These are phyloP conservation scores for Amphicarpaea edgeworthii DNA, from an alignment of 306 rosid genomes.

Conservation along the genomic window DNA sequence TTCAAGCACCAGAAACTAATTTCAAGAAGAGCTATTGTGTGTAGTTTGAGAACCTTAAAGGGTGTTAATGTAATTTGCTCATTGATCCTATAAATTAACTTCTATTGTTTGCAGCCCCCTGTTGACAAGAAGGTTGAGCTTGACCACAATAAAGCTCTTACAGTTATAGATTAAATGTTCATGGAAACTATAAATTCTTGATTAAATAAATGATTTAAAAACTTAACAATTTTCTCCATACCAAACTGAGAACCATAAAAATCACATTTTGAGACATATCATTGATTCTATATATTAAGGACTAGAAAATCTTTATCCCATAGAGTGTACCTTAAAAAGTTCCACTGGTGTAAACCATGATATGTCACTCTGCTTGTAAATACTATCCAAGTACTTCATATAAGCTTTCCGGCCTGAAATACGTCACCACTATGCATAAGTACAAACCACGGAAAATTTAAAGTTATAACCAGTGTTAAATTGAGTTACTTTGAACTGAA, in stretches of 20 bases:
- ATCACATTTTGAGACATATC: conserved; percentile 19
- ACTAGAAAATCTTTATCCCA: conserved; percentile 23
- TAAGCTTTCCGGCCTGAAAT: conserved; percentile 87
- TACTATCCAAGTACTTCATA: conserved; percentile 76
- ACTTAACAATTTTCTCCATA: neutral
- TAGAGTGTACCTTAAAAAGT: conserved; percentile 75
- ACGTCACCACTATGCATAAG: conserved; percentile 39
- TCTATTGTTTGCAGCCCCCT: conserved; percentile 21
- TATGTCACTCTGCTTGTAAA: conserved; percentile 79
- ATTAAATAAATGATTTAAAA: neutral
- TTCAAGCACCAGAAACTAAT: conserved; percentile 5
- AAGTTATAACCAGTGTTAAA: neutral
- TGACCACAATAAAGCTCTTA: conserved; percentile 28
- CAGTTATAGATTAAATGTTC: conserved; percentile 19
- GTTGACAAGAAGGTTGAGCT: conserved; percentile 23
- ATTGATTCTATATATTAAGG: neutral
- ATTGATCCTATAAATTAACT: conserved; percentile 32
- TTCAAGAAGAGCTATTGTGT: too few species aligned
- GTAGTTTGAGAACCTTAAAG: too few species aligned
- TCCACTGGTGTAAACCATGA: conserved; percentile 99
- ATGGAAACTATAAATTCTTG: neutral
- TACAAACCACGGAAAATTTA: conserved; percentile 14
- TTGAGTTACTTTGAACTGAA: neutral
- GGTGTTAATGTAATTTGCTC: too few species aligned
- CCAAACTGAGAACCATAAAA: conserved; percentile 14